Base-by-base conservation (phyloP, 225 moss, liverwort and hornwort genomes). In the Anthoceros angustus region DNA sequence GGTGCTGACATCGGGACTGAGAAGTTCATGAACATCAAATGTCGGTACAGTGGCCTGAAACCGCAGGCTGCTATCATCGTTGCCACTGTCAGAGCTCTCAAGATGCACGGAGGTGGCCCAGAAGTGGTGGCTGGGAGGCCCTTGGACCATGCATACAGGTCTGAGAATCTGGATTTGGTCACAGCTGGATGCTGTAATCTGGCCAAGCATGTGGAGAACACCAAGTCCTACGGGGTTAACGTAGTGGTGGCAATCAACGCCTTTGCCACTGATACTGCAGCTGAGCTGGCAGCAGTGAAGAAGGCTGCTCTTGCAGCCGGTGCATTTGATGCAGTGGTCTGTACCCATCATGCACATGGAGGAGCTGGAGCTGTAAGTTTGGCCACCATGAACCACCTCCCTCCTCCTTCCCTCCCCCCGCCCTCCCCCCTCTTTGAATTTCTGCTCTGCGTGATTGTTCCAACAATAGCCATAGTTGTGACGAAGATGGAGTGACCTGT, bases 71-170 rank as follows among this genome's bases (percentile, higher is more conserved):
- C 88, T 25, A 86, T 95, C 0, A 91, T 95, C 42, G 95, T 95
- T 41, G 91, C 95, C 38, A 95, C 91, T 0, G 85, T 95, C 41
- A 85, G 95, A 67, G 95, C 95, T 40, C 63, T 95, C 75, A 95
- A 95, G 74, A 95, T 95, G 91, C 95, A 95, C 41, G 95, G 95
- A 40, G 95, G 95, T 26, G 95, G 95, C n/a, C 95, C 95, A 40
- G 86, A 79, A 11, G 95, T 95, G 12, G 79, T 88, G 43, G 90
- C 91, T 46, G 95, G 95, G 64, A 95, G 84, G 69, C 95, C 88
- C 3, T 80, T 95, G 64, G 95, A 95, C 69, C 86, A 83, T 26
- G 79, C 83, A 10, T 95, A 95, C 80, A 95, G 81, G 76, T 77
- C 79, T 0, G 95, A 95, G 82, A 80, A 88, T 40, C 85, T 91